Percentiles rank a stretch among this genome's conserved stretches.
phyloP scores from a whole-genome alignment of 805 yeast genomes.

The Yarrowia divulgata region DNA sequence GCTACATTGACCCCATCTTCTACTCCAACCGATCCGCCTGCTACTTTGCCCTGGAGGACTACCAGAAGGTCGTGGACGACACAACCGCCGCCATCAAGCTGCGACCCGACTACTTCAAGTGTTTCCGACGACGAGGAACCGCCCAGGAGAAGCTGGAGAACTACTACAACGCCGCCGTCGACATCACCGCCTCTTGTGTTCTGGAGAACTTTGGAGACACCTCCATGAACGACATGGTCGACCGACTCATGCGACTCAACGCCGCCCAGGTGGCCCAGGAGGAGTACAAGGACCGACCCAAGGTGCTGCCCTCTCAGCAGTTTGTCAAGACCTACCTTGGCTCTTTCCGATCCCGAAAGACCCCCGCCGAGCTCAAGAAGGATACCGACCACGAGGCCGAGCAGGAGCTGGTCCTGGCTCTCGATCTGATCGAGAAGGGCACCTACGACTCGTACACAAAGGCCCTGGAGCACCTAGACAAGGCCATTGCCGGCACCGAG shows the following conservation, averaged over 20 bases:
- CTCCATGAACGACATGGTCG: slow-evolving; percentile 79
- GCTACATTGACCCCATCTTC: slow-evolving; percentile 84
- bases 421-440: slow-evolving; percentile 60
- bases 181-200: slow-evolving; percentile 86
- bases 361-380: slow-evolving; percentile 56
- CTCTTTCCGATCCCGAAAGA: slow-evolving; percentile 72
- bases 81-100: slow-evolving; percentile 84
- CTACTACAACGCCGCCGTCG: slow-evolving; percentile 87
- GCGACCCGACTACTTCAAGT: slow-evolving; percentile 90
- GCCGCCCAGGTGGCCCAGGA: slow-evolving; percentile 75
- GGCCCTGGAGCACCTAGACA: slow-evolving; percentile 59
- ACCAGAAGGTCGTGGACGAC: slow-evolving; percentile 85
- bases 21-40: slow-evolving; percentile 97
- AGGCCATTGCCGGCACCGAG: slow-evolving; percentile 50
- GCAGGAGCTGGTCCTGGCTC: slow-evolving; percentile 68
- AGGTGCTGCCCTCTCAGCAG: slow-evolving; percentile 73
- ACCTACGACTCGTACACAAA: slow-evolving; percentile 64
- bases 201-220: slow-evolving; percentile 83
- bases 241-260: slow-evolving; percentile 82
- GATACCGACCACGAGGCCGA: slow-evolving; percentile 68
- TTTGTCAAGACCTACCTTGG: slow-evolving; percentile 86
- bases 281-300: slow-evolving; percentile 59
- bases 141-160: slow-evolving; percentile 84
- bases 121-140: slow-evolving; percentile 89
- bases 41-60: slow-evolving; percentile 79